Evolutionary conservation across 495 filamentous ascomycete genomes (phyloP).

Genomic region (Penicillium ucsense): DNA sequence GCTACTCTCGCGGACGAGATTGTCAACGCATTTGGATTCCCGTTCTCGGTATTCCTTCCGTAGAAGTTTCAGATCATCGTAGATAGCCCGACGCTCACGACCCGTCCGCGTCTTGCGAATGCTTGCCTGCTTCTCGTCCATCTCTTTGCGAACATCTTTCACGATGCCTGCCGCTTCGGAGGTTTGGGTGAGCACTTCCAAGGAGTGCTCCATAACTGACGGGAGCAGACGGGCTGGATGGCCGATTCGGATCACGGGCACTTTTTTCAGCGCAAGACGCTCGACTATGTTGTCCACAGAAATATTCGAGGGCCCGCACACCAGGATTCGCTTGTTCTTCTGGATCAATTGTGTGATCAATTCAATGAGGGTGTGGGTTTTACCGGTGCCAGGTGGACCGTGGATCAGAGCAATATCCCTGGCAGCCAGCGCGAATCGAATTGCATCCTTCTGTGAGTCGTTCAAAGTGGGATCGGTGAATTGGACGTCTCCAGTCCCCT

Average conservation of each 20-base stretch:
- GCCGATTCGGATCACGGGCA: constrained; percentile 82
- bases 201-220: constrained; percentile 75
- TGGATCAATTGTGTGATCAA: constrained; percentile 78
- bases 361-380: constrained; percentile 95
- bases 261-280: constrained; percentile 67
- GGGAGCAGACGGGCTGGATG: constrained; percentile 90
- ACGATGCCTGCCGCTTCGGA: constrained; percentile 85
- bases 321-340: constrained; percentile 63
- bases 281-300: constrained; percentile 99
- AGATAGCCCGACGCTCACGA: constrained; percentile 71
- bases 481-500: constrained; percentile 50
- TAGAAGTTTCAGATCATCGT: constrained; percentile 72
- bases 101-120: constrained; percentile 80
- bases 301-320: constrained; percentile 94
- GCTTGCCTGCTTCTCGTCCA: constrained; percentile 83
- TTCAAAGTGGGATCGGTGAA: constrained; percentile 79
- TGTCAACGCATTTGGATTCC: constrained; percentile 69
- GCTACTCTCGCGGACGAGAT: constrained; percentile 64
- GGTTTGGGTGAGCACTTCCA: constrained; percentile 87
- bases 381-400: constrained; percentile 91
- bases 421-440: constrained; percentile 76
- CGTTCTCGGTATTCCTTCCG: constrained; percentile 82
- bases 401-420: constrained; percentile 87
- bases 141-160: constrained; percentile 82
- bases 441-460: constrained; percentile 82